These are phyloP conservation scores for Didymosphaeria variabile DNA, from an alignment of 2,329 filamentous ascomycete species.

Conservation along the genomic window DNA sequence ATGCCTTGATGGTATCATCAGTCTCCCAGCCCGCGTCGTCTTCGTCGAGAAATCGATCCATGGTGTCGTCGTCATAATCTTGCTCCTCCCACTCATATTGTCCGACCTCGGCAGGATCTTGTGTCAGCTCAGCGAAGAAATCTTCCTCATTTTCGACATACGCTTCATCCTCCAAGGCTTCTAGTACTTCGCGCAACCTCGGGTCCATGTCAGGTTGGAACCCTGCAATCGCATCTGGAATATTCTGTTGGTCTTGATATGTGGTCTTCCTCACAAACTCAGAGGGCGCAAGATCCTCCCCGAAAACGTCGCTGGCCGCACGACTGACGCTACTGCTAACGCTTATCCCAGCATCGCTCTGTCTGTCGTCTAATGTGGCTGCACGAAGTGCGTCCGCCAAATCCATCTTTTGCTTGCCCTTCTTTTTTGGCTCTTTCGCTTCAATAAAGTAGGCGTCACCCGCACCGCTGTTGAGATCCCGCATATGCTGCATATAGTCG, in stretches of 20 bases:
- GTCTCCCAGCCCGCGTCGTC: conserved; percentile 93
- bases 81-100: conserved; percentile 79
- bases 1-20: conserved; percentile 82
- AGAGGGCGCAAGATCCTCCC: conserved; percentile 78
- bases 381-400: conserved; percentile 82
- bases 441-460: conserved; percentile 88
- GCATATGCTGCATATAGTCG: conserved; percentile 99
- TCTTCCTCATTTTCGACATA: conserved; percentile 89
- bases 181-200: conserved; percentile 85
- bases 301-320: conserved; percentile 65
- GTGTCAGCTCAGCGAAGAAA: conserved; percentile 77
- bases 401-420: conserved; percentile 76
- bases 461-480: conserved; percentile 73
- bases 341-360: conserved; percentile 55
- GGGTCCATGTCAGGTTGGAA: conserved; percentile 99
- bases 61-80: conserved; percentile 48
- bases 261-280: conserved; percentile 79
- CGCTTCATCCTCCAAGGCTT: conserved; percentile 93
- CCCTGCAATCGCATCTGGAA: conserved; percentile 89
- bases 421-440: conserved; percentile 71
- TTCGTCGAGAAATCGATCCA: conserved; percentile 60
- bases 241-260: conserved; percentile 91
- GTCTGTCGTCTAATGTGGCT: conserved; percentile 51
- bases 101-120: conserved; percentile 77
- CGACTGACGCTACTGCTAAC: conserved; percentile 53